These are phyloP conservation scores for Zymoseptoria crescenta DNA, from an alignment of 2,329 filamentous ascomycete genomes.

Conservation along the genomic window DNA sequence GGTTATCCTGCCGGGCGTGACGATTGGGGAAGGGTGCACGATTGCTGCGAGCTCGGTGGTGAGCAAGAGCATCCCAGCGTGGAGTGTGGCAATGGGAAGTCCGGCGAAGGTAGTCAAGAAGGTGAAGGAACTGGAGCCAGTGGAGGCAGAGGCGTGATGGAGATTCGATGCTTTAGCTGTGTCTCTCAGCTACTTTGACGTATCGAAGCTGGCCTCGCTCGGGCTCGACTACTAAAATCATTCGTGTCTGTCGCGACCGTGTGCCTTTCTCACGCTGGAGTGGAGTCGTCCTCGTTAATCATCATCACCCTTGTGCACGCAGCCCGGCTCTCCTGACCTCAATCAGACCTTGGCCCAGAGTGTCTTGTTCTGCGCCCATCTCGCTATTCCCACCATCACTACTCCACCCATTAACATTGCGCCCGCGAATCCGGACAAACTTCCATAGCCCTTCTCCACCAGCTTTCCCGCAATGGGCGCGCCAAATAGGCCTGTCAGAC, in stretches of 20 bases:
- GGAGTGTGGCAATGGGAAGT: slow-evolving; percentile 19
- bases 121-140: slow-evolving; percentile 11
- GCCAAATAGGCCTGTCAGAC: slow-evolving; percentile 31
- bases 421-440: slow-evolving; percentile 13
- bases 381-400: slow-evolving; percentile 3
- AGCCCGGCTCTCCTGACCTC: neutral
- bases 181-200: neutral
- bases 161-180: neutral
- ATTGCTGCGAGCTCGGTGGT: slow-evolving; percentile 19
- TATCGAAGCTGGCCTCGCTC: neutral
- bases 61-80: slow-evolving; percentile 14
- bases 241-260: neutral
- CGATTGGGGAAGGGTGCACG: slow-evolving; percentile 18
- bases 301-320: neutral
- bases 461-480: slow-evolving; percentile 19
- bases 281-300: neutral
- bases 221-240: neutral
- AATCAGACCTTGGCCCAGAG: slow-evolving; percentile 4
- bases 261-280: neutral
- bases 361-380: slow-evolving; percentile 3
- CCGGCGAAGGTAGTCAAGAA: slow-evolving; percentile 18
- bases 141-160: neutral
- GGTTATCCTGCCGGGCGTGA: slow-evolving; percentile 21
- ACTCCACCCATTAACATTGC: slow-evolving; percentile 14
- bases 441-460: slow-evolving; percentile 14